phyloP scores from a whole-genome alignment of 169 alveolate genomes.

The Plasmodium yoelii region DNA sequence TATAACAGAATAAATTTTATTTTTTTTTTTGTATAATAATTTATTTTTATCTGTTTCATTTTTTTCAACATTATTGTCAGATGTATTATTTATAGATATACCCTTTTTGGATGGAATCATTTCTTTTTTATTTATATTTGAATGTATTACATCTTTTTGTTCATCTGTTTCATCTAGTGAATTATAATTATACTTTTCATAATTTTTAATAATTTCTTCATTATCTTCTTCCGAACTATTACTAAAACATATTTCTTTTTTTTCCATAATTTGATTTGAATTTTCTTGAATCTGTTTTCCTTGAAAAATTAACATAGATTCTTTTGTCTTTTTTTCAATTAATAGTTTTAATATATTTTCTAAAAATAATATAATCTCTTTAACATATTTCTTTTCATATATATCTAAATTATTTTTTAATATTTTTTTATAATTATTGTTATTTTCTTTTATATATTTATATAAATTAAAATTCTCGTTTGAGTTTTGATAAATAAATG shows the following conservation, averaged over 20 bases:
- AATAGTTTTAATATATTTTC: constrained; percentile 23
- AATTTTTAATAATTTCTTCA: constrained; percentile 38
- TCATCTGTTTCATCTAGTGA: constrained; percentile 13
- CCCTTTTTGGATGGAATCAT: too few relatives aligned
- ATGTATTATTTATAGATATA: too few relatives aligned
- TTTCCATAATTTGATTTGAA: neutral
- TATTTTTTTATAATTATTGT: constrained; percentile 13
- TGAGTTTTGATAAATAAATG: neutral
- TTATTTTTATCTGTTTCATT: too few relatives aligned
- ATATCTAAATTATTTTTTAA: constrained; percentile 39
- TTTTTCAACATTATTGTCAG: too few relatives aligned
- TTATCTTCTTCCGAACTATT: constrained; percentile 50
- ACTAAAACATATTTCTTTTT: neutral
- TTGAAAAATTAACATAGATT: neutral
- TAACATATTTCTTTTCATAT: constrained; percentile 41
- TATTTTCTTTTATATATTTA: constrained; percentile 11
- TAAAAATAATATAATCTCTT: constrained; percentile 34
- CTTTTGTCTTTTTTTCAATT: constrained; percentile 17
- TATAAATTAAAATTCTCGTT: constrained; percentile 13
- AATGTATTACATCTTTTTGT: neutral
- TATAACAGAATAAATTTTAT: too few relatives aligned
- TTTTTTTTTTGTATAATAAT: too few relatives aligned
- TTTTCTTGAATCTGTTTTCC: neutral
- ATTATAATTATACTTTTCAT: constrained; percentile 16
- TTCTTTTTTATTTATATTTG: neutral